Evolutionary conservation across 768 basidiomycete species (phyloP), one percentile per base, ranked within the genome.

Genomic region (Boletus subparvulus): DNA sequence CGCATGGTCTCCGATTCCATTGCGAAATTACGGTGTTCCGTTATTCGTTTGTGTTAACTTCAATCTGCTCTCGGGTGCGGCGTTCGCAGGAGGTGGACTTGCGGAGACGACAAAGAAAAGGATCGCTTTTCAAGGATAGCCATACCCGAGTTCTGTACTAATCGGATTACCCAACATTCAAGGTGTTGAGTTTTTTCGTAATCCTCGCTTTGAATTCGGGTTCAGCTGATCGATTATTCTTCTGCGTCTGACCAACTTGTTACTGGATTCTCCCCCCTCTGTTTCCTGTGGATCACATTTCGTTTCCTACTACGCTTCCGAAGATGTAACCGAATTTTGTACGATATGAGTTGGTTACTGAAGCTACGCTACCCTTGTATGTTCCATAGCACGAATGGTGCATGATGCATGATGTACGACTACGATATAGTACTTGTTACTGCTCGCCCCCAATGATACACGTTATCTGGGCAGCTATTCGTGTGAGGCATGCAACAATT

Each of bases 61-160:
- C 26, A 14, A 32, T 44, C 21, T 44, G 47, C 45, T 39, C 46
- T 30, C 53, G 93, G 91, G 92, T 26, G 97, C 95, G 11, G 94
- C 94, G 0, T 98, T 91, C 67, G 94, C 95, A 9, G 90, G 91
- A 51, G 94, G 95, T n/a, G 95, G 95, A 7, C 73, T 93, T 61
- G 92, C 94, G n/a, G 92, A 96, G 74, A 88, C 90, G 0, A 86
- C 83, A 37, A 88, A 83, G 69, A 78, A 77, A 30, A 92, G 92
- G 2, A 74, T 92, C 13, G 88, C 92, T 0, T 96, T 98, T 77
- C 92, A 95, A 68, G 92, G 91, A 42, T 94, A 69, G 60, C 32
- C 42, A 51, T 57, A 46, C 40, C 16, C n/a, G 14, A 17, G 10
- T 46, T 46, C 39, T 37, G 46, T 26, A 40, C 53, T 53, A 55